Conservation (phyloP, 2,329 filamentous ascomycete species). For the Xylaria sp. region DNA sequence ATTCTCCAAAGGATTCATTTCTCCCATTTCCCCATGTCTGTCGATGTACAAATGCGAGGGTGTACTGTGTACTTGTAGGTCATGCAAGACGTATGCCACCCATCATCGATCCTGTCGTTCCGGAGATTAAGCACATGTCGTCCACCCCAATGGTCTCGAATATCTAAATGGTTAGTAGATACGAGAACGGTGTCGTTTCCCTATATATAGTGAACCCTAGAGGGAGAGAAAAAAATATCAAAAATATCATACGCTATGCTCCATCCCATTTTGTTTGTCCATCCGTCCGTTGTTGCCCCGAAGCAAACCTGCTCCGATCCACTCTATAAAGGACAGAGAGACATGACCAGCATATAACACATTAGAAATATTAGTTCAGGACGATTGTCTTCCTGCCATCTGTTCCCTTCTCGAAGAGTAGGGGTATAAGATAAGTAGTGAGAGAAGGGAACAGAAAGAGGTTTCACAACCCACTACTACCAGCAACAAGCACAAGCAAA, state of each 20-base stretch:
- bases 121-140: too few relatives aligned
- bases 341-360: not conserved
- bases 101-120: not conserved
- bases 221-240: not conserved
- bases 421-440: too few relatives aligned
- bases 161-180: not conserved
- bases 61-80: not conserved
- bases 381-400: not conserved
- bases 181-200: not conserved
- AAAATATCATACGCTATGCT: conserved; percentile 7
- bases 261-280: not conserved
- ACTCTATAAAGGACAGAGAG: conserved; percentile 12
- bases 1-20: too few relatives aligned
- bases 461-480: conserved; percentile 51
- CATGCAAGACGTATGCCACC: not conserved
- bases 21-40: too few relatives aligned
- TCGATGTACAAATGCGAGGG: too few relatives aligned
- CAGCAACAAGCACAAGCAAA: conserved; percentile 63
- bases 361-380: not conserved
- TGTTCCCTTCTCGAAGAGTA: not conserved
- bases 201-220: not conserved
- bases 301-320: conserved; percentile 1
- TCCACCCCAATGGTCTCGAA: too few relatives aligned
- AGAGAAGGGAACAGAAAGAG: not conserved
- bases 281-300: conserved; percentile 10